Evolutionary conservation across 2,329 filamentous ascomycete species (phyloP), one percentile per base, ranked within the genome.

Genomic region (Ceratocystis huliohia): DNA sequence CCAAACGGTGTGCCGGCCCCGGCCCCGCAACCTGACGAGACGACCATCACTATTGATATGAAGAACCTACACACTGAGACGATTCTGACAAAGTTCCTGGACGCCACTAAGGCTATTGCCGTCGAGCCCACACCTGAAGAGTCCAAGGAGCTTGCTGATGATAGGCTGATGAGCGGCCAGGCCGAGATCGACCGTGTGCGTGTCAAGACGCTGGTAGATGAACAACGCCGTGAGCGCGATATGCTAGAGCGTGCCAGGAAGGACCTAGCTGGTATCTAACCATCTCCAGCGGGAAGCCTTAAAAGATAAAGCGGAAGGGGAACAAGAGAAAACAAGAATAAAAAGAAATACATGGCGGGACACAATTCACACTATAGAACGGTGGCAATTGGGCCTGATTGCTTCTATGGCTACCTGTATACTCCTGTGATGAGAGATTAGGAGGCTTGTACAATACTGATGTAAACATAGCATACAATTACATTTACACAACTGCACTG

Each of bases 71-170:
- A 78, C 68, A 85, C 84, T 56, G 77, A 79, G 2, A 78, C 83
- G 45, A 91, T 92, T 68, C 76, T 91, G 20, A 75, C 80, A 62
- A 79, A 83, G 67, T 79, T 92, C 65, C 73, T 91, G 48, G 76
- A 77, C 67, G 79, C 84, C 74, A 88, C 87, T 22, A 81, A 82
- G 22, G 88, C 87, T 8, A 74, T 77, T 30, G 73, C 77, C 28
- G 73, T 91, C 1, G 72, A 80, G 68, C 79, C 86, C 1, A 86
- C 82, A 0, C 74, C 77, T 2, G 80, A 86, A 72, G 88, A 92
- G 70, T 72, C 78, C 67, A 76, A 78, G 64, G 80, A 86, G 76
- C 75, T 68, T 25, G 33, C 56, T 13, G 64, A 66, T 28, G 64
- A 61, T 13, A 45, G 44, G 30, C 25, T 64, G 6, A 61, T 64